Conservation (phyloP, 768 basidiomycete genomes). For the Porphyrellus cyaneotinctus region DNA sequence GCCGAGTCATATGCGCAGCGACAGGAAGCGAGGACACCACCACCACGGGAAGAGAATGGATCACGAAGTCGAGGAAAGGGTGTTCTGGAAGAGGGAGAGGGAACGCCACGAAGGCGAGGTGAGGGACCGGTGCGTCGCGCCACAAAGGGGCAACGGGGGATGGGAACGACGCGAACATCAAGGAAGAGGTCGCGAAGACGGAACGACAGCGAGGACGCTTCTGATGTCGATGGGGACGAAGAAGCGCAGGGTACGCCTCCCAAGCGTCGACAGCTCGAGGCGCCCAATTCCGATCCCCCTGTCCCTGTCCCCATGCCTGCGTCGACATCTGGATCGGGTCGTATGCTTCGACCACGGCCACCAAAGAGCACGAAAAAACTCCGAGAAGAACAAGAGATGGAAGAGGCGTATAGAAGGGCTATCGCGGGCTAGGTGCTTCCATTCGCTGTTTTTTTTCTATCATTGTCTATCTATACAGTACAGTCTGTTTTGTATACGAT, state of each 20-base stretch:
- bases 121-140: constrained; percentile 10
- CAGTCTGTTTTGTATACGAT: constrained; percentile 1
- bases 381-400: constrained; percentile 46
- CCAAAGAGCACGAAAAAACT: constrained; percentile 49
- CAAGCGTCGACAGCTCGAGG: constrained; percentile 31
- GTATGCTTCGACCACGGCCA: constrained; percentile 57
- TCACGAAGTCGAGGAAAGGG: neutral
- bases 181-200: constrained; percentile 27
- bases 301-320: neutral
- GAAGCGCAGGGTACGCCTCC: constrained; percentile 16
- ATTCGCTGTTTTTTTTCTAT: neutral
- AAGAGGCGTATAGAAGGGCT: constrained; percentile 48
- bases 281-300: constrained; percentile 5
- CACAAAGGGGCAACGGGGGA: neutral
- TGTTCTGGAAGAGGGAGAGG: constrained; percentile 7
- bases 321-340: constrained; percentile 32
- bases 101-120: neutral
- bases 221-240: constrained; percentile 21
- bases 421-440: constrained; percentile 34
- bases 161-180: constrained; percentile 14
- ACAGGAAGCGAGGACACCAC: neutral
- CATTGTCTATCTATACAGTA: constrained; percentile 2
- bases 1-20: constrained; percentile 37
- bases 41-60: constrained; percentile 11
- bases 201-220: constrained; percentile 21